These are phyloP conservation scores for Abrus pulchellus DNA, from an alignment of 306 rosid genomes.

Conservation along the genomic window DNA sequence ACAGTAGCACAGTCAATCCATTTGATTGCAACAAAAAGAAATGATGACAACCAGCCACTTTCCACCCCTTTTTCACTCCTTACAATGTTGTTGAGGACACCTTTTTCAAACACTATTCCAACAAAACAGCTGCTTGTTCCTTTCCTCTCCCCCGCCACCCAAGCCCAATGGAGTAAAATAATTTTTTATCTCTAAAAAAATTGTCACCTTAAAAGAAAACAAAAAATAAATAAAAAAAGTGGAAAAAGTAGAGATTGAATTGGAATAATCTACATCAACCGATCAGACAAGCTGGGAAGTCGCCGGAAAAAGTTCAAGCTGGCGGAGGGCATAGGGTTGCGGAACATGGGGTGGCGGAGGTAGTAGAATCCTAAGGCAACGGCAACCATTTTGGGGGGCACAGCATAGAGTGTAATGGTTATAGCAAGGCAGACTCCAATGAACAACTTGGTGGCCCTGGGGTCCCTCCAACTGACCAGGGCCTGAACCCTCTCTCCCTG, in stretches of 20 bases:
- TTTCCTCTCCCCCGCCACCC: conserved; percentile 8
- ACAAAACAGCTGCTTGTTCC: conserved; percentile 41
- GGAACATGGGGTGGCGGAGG: conserved; percentile 64
- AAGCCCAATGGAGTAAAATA: conserved; percentile 24
- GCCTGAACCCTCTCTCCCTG: conserved; percentile 96
- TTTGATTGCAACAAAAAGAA: conserved; percentile 51
- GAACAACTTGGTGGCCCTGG: conserved; percentile 80
- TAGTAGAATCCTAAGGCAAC: conserved; percentile 85
- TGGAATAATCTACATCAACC: conserved; percentile 71
- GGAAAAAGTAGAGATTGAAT: conserved; percentile 20
- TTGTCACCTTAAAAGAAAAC: background rate
- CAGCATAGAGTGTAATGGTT: conserved; percentile 52
- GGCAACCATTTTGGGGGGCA: conserved; percentile 76
- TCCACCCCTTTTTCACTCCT: conserved; percentile 55
- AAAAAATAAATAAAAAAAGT: background rate
- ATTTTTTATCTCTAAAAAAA: conserved; percentile 44
- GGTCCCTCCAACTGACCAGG: conserved; percentile 92
- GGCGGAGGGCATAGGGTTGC: conserved; percentile 63
- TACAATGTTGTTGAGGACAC: conserved; percentile 45
- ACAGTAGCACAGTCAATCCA: conserved; percentile 58
- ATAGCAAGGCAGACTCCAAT: conserved; percentile 53
- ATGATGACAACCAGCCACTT: conserved; percentile 69
- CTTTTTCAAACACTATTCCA: conserved; percentile 58
- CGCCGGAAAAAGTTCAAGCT: conserved; percentile 64
- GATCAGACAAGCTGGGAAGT: conserved; percentile 89